Conservation (phyloP, 345 rosid genomes). For the Ceriops decandra region DNA sequence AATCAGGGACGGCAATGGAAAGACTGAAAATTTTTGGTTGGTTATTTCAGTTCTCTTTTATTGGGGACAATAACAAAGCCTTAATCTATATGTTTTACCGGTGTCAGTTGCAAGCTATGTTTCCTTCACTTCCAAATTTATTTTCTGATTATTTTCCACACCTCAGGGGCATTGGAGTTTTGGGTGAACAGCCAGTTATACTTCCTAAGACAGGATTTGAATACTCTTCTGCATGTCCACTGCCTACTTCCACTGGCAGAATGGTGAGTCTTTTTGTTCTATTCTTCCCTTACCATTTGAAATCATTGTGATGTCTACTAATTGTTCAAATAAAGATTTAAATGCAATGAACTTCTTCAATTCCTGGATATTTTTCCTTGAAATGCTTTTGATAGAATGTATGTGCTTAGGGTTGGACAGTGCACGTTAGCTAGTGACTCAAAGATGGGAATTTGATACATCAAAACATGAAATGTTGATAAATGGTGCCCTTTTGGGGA, state of each 20-base stretch:
- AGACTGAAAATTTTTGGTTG: constrained; percentile 66
- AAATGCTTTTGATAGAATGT: too few species aligned
- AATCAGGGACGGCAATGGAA: constrained; percentile 61
- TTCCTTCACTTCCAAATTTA: too few species aligned
- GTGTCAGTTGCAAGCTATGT: too few species aligned
- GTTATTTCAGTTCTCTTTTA: constrained; percentile 8
- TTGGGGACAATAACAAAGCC: too few species aligned
- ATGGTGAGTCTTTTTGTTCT: constrained; percentile 40
- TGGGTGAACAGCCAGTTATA: constrained; percentile 76
- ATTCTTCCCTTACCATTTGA: constrained; percentile 5
- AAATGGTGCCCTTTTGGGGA: too few species aligned
- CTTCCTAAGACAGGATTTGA: constrained; percentile 66
- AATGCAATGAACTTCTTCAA: neutral
- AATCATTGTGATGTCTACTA: neutral
- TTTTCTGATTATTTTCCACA: too few species aligned
- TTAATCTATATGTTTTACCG: too few species aligned
- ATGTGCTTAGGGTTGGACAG: too few species aligned
- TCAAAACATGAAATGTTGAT: too few species aligned
- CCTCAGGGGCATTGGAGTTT: constrained; percentile 69
- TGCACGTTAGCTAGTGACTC: too few species aligned
- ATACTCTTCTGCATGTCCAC: constrained; percentile 77
- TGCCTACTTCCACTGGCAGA: constrained; percentile 59
- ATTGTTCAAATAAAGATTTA: neutral
- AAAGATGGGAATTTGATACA: too few species aligned
- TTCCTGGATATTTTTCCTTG: too few species aligned